Conservation (phyloP, 176 grass and related monocot species). For the Oryza glaberrima region DNA sequence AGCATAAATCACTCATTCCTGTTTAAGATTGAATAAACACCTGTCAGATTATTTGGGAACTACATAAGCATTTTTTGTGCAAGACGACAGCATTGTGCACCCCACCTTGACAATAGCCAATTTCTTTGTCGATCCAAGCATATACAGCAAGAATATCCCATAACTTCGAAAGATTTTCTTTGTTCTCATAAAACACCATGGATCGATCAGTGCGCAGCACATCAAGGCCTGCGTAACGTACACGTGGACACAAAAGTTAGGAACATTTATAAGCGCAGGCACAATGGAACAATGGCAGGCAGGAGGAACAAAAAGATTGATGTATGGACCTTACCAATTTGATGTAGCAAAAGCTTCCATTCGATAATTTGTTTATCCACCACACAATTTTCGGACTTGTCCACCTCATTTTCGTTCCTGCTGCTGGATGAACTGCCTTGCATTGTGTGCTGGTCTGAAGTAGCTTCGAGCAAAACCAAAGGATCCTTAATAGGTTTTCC, state of each 20-base stretch:
- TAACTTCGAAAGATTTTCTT: constrained; percentile 95
- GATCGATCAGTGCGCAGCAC: constrained; percentile 91
- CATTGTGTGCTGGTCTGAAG: constrained; percentile 32
- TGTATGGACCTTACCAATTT: constrained; percentile 67
- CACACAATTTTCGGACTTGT: neutral
- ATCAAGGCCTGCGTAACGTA: constrained; percentile 73
- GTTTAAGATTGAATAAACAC: constrained; percentile 42
- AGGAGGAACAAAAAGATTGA: neutral
- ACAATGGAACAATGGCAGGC: neutral
- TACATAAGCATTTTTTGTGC: constrained; percentile 23
- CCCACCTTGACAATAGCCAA: constrained; percentile 98
- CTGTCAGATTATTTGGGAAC: constrained; percentile 24
- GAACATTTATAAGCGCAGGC: constrained; percentile 26
- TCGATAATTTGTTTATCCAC: constrained; percentile 68
- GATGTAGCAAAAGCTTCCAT: constrained; percentile 90
- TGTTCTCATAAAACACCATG: constrained; percentile 93
- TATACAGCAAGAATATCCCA: constrained; percentile 99
- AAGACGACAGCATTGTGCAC: neutral
- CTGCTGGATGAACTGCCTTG: constrained; percentile 31
- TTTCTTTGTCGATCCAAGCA: constrained; percentile 99
- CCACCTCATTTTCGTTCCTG: constrained; percentile 18
- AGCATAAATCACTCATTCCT: constrained; percentile 99
- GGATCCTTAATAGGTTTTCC: constrained; percentile 77
- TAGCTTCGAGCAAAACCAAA: constrained; percentile 81
- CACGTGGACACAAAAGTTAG: neutral